Base-by-base conservation (phyloP, 2,329 filamentous ascomycete genomes). In the Trichophyton mentagrophytes region DNA sequence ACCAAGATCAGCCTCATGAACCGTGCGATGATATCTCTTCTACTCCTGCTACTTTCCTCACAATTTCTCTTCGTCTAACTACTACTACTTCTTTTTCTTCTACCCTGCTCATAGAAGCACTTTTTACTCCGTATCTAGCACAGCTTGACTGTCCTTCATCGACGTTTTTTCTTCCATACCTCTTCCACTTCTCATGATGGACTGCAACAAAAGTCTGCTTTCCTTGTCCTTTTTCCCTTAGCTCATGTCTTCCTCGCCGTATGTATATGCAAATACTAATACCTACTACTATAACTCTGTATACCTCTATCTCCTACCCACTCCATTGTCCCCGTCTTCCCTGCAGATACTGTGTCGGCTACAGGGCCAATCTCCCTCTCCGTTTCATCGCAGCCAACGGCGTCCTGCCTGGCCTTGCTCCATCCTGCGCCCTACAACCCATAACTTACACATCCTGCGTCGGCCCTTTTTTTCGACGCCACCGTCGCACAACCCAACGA, bases 1-100 rank as follows among this genome's bases (percentile, higher is more conserved):
- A 47, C 30, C 33, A 33, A 59, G 44, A 59, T 30, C 27, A 46
- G 27, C 40, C 42, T 53, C 58, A 60, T 60, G 58, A 60, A 47
- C 58, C 58, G 30, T 60, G 49, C 58, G 47, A 60, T 55, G 58
- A 53, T 47, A 25, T 30, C 25, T 27, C 22, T 36, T 33, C 53
- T 42, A 33, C 44, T 47, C n/a, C 51, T 33, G 30, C 40, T 44
- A 61, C 27, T 30, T n/a, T n/a, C n/a, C n/a, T n/a, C n/a, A n/a
- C n/a, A n/a, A n/a, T n/a, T n/a, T n/a, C n/a, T n/a, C n/a, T n/a
- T n/a, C n/a, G n/a, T n/a, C n/a, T n/a, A n/a, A 42, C 2, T 1
- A 15, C 51, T 57, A 27, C 47, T 49, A 49, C 40, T 60, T 53
- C 47, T 49, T 57, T 30, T 60, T 53, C 38, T 53, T 57, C 56